These are phyloP conservation scores for Nannizziopsis arthrosporioides DNA, from an alignment of 2,329 filamentous ascomycete species.

Conservation along the genomic window DNA sequence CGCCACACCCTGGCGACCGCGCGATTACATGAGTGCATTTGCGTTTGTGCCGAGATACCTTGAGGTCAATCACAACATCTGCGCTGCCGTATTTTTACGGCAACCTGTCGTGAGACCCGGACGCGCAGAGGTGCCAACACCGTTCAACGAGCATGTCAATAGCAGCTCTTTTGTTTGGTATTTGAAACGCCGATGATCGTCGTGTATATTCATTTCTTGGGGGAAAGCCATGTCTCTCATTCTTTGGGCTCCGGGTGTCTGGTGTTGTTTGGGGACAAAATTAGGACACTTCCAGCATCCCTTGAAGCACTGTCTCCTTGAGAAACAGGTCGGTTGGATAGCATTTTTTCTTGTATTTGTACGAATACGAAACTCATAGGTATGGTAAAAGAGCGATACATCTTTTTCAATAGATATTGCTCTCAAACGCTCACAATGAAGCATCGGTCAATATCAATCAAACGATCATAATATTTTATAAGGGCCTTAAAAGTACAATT, in stretches of 20 bases:
- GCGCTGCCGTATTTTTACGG: constrained; percentile 84
- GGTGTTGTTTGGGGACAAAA: not conserved
- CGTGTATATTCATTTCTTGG: no score
- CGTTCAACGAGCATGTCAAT: constrained; percentile 57
- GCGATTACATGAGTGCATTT: constrained; percentile 80
- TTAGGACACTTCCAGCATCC: no score
- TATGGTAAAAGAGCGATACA: not conserved
- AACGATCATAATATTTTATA: constrained; percentile 6
- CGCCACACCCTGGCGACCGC: constrained; percentile 76
- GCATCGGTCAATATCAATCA: not conserved
- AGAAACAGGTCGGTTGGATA: not conserved
- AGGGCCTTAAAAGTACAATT: constrained; percentile 8
- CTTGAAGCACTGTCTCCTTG: not conserved
- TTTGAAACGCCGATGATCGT: constrained; percentile 58
- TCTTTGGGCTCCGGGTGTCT: not conserved
- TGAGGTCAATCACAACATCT: constrained; percentile 96
- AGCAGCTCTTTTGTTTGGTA: constrained; percentile 93
- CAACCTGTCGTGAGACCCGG: constrained; percentile 85
- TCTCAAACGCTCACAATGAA: not conserved
- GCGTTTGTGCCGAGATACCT: constrained; percentile 91
- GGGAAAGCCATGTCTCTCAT: no score
- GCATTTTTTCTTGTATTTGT: constrained; percentile 4
- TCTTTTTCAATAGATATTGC: not conserved
- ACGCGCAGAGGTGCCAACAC: constrained; percentile 69
- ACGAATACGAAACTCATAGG: constrained; percentile 1